A percentile compares a stretch with the other conserved stretches of the same genome.
phyloP scores from a whole-genome alignment of 1,284 basidiomycete species.

The Cryptococcus hybrid region DNA sequence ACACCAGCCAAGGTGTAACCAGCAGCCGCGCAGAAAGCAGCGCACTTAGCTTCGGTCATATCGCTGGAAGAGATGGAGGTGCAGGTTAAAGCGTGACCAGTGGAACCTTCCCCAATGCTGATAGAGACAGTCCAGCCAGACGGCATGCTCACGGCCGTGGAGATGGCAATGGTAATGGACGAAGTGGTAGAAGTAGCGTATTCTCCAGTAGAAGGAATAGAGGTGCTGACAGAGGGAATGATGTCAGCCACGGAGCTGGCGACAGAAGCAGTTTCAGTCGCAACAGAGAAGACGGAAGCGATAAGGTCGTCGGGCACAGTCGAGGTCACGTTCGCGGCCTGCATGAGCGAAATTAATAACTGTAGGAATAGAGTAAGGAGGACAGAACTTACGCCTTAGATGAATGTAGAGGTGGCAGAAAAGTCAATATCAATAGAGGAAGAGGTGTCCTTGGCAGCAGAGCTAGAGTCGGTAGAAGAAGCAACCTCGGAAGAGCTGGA shows the following conservation, averaged over 20 bases:
- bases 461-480: slow-evolving; percentile 1
- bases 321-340: slow-evolving; percentile 3
- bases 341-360: background rate
- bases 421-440: background rate
- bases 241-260: slow-evolving; percentile 7
- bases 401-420: background rate
- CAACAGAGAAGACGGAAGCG: background rate
- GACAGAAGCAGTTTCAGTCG: background rate
- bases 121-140: slow-evolving; percentile 17
- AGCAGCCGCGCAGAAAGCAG: slow-evolving; percentile 23
- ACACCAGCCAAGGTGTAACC: slow-evolving; percentile 32
- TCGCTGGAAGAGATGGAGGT: slow-evolving; percentile 10
- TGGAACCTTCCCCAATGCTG: slow-evolving; percentile 21
- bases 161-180: slow-evolving; percentile 1
- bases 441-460: background rate
- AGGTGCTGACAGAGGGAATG: slow-evolving; percentile 2
- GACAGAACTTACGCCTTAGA: background rate
- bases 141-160: slow-evolving; percentile 10
- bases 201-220: background rate
- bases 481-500: slow-evolving; percentile 1
- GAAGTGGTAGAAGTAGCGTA: slow-evolving; percentile 1
- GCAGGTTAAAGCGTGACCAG: slow-evolving; percentile 25
- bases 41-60: slow-evolving; percentile 29
- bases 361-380: slow-evolving; percentile 1
- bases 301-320: background rate